Conservation (phyloP, 1,139 yeast genomes). For the Debaryomycetaceae sp. region DNA sequence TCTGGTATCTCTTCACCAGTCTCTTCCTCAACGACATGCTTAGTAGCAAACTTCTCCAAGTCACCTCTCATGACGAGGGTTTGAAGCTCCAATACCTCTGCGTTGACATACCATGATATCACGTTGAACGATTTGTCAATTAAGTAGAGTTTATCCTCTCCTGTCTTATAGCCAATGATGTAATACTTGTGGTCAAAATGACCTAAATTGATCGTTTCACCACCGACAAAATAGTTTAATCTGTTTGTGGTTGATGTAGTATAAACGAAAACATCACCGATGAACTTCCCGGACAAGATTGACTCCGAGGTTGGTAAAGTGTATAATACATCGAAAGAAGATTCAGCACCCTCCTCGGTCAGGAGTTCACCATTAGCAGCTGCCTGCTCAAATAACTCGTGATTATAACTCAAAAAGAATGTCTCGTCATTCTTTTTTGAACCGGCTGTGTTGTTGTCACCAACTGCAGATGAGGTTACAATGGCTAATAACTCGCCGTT, state of each 20-base stretch:
- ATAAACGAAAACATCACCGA: slow-evolving; percentile 93
- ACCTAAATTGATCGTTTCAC: slow-evolving; percentile 85
- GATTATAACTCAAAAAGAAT: slow-evolving; percentile 75
- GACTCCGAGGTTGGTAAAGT: slow-evolving; percentile 71
- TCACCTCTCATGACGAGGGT: slow-evolving; percentile 95
- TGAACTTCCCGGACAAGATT: slow-evolving; percentile 88
- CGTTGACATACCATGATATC: slow-evolving; percentile 74
- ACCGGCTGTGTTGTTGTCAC: slow-evolving; percentile 17
- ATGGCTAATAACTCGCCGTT: slow-evolving; percentile 86
- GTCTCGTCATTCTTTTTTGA: slow-evolving; percentile 54
- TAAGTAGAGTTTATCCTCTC: slow-evolving; percentile 81
- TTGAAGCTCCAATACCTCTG: slow-evolving; percentile 89
- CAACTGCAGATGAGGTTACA: slow-evolving; percentile 46
- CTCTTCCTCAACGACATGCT: slow-evolving; percentile 32
- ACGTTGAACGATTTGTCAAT: slow-evolving; percentile 88
- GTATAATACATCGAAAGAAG: slow-evolving; percentile 77
- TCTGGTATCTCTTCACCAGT: slow-evolving; percentile 40
- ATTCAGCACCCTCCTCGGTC: slow-evolving; percentile 85
- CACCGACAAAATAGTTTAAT: slow-evolving; percentile 92
- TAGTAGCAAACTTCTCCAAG: slow-evolving; percentile 47
- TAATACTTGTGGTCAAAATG: slow-evolving; percentile 90
- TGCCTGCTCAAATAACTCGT: slow-evolving; percentile 64
- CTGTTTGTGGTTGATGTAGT: slow-evolving; percentile 80
- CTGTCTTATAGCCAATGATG: slow-evolving; percentile 80
- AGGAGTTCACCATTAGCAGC: slow-evolving; percentile 55